Evolutionary conservation across 345 rosid genomes (phyloP).

Genomic region (Linum lewisii): DNA sequence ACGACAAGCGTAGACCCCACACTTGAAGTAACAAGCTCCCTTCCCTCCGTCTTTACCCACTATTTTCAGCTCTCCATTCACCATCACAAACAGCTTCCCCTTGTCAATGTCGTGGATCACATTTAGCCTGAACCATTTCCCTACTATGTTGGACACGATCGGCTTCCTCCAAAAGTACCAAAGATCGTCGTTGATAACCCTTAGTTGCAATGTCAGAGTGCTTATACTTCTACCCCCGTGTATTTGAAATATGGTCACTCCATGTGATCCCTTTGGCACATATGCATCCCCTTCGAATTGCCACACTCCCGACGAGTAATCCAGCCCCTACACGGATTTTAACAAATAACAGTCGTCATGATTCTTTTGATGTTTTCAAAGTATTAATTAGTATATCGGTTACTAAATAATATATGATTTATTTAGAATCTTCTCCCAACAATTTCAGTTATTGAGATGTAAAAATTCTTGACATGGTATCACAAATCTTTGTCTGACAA

Average conservation of each 20-base stretch:
- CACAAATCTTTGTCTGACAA: too few relatives aligned
- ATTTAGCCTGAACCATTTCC: constrained; percentile 18
- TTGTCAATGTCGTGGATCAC: constrained; percentile 20
- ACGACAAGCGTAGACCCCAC: background rate
- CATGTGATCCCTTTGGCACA: constrained; percentile 11
- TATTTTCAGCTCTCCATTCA: constrained; percentile 19
- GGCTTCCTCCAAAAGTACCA: constrained; percentile 14
- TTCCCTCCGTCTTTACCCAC: constrained; percentile 7
- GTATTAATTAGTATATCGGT: too few relatives aligned
- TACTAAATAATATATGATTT: too few relatives aligned
- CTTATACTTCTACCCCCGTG: constrained; percentile 16
- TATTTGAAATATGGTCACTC: constrained; percentile 17
- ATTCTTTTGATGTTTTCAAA: too few relatives aligned
- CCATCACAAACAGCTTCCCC: constrained; percentile 22
- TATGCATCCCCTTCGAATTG: constrained; percentile 13
- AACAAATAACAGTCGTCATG: too few relatives aligned
- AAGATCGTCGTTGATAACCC: constrained; percentile 15
- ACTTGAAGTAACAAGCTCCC: background rate
- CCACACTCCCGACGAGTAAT: constrained; percentile 17
- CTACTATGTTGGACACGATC: constrained; percentile 15
- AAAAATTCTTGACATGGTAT: too few relatives aligned
- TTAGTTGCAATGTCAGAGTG: constrained; percentile 14
- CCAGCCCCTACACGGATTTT: constrained; percentile 12
- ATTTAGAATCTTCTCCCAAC: too few relatives aligned
- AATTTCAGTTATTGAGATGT: too few relatives aligned